A percentile compares a stretch with the other conserved stretches of the same genome.
Conservation (phyloP, 2,329 filamentous ascomycete genomes). For the Aspergillus eucalypticola region DNA sequence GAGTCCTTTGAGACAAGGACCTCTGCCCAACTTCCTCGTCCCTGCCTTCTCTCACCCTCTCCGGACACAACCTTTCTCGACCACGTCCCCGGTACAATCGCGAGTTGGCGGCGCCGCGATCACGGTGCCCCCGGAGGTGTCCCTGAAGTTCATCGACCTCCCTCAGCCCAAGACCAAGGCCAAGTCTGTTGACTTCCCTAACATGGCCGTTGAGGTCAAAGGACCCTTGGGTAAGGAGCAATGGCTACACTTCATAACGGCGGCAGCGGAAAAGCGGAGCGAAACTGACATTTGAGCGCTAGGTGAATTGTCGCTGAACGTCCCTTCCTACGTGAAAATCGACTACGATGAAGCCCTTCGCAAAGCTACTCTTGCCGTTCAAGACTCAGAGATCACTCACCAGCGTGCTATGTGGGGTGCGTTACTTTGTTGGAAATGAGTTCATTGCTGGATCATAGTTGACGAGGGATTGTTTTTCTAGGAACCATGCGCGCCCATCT, state of each 20-base stretch:
- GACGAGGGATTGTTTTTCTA: constrained; percentile 40
- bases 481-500: constrained; percentile 89
- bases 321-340: constrained; percentile 78
- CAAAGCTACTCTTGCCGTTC: constrained; percentile 68
- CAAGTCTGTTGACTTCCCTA: constrained; percentile 62
- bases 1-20: constrained; percentile 49
- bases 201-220: constrained; percentile 68
- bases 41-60: constrained; percentile 62
- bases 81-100: constrained; percentile 65
- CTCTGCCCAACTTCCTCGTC: constrained; percentile 71
- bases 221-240: constrained; percentile 69
- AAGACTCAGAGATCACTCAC: constrained; percentile 66
- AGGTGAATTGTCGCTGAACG: constrained; percentile 73
- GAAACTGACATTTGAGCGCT: constrained; percentile 18
- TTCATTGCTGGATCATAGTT: constrained; percentile 13
- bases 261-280: not conserved
- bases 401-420: constrained; percentile 97
- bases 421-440: constrained; percentile 26
- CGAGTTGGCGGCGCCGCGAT: constrained; percentile 84
- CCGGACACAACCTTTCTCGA: constrained; percentile 65
- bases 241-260: not conserved
- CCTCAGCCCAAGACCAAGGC: constrained; percentile 60
- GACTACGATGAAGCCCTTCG: constrained; percentile 64
- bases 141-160: constrained; percentile 67
- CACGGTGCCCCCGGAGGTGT: constrained; percentile 80